Evolutionary conservation across 2,329 filamentous ascomycete genomes (phyloP).

Genomic region (Dactylonectria estremocensis): DNA sequence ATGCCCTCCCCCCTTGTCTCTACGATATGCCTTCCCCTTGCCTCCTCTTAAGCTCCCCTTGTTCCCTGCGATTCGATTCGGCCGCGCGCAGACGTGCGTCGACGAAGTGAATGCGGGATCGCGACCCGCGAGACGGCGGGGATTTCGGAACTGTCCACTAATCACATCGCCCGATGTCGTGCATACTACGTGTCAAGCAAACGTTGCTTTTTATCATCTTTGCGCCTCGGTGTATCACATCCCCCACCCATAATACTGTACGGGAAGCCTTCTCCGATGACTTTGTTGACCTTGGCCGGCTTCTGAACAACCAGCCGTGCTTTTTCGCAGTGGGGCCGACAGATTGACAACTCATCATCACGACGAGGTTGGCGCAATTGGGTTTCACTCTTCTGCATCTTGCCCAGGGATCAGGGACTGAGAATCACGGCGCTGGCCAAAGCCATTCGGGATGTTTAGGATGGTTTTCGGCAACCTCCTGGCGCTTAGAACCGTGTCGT

Average conservation of each 20-base stretch:
- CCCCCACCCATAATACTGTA: neutral
- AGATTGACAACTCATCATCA: constrained; percentile 26
- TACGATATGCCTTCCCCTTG: too few relatives aligned
- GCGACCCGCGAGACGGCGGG: constrained; percentile 23
- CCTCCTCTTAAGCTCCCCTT: too few relatives aligned
- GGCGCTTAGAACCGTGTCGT: neutral
- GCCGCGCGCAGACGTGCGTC: constrained; percentile 20
- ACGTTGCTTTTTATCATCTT: constrained; percentile 1
- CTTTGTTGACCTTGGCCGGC: neutral
- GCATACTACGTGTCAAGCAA: constrained; percentile 13
- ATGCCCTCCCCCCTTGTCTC: neutral
- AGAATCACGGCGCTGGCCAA: neutral
- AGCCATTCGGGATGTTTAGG: constrained; percentile 29
- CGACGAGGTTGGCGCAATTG: constrained; percentile 20
- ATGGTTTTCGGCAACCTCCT: constrained; percentile 13
- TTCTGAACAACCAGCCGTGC: constrained; percentile 13
- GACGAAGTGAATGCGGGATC: constrained; percentile 21
- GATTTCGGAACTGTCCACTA: constrained; percentile 27
- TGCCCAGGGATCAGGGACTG: constrained; percentile 27
- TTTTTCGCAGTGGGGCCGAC: constrained; percentile 24
- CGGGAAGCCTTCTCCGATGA: neutral
- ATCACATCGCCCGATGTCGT: constrained; percentile 27
- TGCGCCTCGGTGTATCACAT: neutral
- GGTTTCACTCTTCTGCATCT: constrained; percentile 14
- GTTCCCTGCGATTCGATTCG: constrained; percentile 5